Evolutionary conservation across 805 yeast species (phyloP).

Genomic region (Metschnikowia cerradonensis): DNA sequence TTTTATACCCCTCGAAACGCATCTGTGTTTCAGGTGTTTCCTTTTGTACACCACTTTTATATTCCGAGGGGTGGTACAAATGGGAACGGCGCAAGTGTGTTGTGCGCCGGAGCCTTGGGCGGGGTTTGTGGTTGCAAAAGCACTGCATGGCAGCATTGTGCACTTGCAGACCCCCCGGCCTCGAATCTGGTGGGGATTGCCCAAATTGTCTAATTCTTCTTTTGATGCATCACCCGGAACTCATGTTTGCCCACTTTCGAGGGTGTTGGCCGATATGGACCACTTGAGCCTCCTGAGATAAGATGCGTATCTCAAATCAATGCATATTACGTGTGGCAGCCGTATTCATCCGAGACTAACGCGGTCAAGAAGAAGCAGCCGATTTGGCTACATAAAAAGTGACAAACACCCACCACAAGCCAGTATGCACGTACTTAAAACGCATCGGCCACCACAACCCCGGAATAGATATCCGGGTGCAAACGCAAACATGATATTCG

Average conservation of each 20-base stretch:
- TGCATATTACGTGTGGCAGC: neutral
- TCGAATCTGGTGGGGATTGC: neutral
- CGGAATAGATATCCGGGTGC: neutral
- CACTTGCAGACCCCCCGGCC: neutral
- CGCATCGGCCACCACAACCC: neutral
- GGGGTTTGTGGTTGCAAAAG: slow-evolving; percentile 4
- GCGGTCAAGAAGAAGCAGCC: neutral
- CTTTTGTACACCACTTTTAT: neutral
- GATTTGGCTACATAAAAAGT: neutral
- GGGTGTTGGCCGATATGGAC: neutral
- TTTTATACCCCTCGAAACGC: neutral
- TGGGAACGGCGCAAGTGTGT: neutral
- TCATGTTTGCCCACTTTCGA: neutral
- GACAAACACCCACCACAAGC: no score
- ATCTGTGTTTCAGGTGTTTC: neutral
- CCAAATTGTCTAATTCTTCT: neutral
- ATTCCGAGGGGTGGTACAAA: neutral
- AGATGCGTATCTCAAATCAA: slow-evolving; percentile 1
- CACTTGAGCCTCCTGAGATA: neutral
- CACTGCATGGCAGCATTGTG: neutral
- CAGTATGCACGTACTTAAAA: neutral
- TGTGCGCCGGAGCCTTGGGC: neutral
- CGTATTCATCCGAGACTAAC: slow-evolving; percentile 1
- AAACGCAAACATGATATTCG: neutral
- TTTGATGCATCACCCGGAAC: neutral